Evolutionary conservation across 106 monocot genomes (phyloP).

Genomic region (Allium fistulosum): DNA sequence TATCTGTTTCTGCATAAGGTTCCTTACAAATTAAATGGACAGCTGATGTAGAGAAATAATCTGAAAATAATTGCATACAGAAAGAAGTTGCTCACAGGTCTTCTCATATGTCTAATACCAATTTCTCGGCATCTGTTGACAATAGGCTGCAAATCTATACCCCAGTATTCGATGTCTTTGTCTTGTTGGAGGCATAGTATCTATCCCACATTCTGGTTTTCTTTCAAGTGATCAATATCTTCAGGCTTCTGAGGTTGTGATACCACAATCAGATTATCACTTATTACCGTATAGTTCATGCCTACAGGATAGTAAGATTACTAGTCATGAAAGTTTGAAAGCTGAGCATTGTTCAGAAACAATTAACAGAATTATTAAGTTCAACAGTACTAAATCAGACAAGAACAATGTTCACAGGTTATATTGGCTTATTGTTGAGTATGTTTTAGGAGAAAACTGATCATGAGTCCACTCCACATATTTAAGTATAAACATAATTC

Average conservation of each 20-base stretch:
- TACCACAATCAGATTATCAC: slow-evolving; percentile 67
- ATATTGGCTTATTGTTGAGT: neutral
- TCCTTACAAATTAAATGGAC: neutral
- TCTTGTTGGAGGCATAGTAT: slow-evolving; percentile 89
- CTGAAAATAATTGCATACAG: neutral
- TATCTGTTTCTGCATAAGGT: neutral
- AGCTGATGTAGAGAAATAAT: neutral
- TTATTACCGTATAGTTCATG: slow-evolving; percentile 83
- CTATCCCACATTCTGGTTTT: slow-evolving; percentile 57
- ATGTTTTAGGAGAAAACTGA: neutral
- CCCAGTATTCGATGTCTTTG: slow-evolving; percentile 86
- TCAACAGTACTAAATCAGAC: neutral
- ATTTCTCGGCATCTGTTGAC: slow-evolving; percentile 60
- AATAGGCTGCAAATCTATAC: slow-evolving; percentile 63
- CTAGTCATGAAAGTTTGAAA: neutral
- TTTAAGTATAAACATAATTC: too few species aligned
- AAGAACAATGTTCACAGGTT: neutral
- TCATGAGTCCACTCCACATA: neutral
- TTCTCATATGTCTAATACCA: slow-evolving; percentile 72
- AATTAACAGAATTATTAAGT: neutral
- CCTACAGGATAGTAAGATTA: slow-evolving; percentile 25
- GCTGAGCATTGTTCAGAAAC: neutral
- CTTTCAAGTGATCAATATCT: slow-evolving; percentile 81
- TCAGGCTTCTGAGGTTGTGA: slow-evolving; percentile 94
- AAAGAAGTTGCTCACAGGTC: slow-evolving; percentile 39